Conservation (phyloP, 2,329 filamentous ascomycete species). For the Ceratocystis colombiana region DNA sequence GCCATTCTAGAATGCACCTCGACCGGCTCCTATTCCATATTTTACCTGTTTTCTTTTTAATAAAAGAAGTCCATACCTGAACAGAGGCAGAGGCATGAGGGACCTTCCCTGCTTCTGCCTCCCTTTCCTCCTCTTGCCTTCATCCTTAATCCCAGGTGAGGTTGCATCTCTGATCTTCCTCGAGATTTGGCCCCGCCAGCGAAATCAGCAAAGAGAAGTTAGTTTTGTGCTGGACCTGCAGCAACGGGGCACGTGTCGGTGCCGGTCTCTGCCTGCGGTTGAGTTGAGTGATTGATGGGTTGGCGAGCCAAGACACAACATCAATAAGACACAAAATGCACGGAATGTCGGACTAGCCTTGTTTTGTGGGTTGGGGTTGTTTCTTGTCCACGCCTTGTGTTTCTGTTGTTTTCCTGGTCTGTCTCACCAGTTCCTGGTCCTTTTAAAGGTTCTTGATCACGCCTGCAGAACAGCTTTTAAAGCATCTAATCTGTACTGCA, state of each 20-base stretch:
- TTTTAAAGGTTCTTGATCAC: no score
- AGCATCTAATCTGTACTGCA: no score
- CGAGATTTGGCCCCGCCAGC: neutral
- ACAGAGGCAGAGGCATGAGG: neutral
- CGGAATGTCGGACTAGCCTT: neutral
- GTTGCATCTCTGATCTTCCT: neutral
- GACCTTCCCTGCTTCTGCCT: neutral
- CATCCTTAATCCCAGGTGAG: neutral
- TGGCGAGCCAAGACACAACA: neutral
- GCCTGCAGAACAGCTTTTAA: no score
- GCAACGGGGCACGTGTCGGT: neutral
- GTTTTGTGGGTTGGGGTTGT: neutral
- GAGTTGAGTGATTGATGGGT: neutral
- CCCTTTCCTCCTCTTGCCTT: no score
- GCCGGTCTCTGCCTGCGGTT: neutral
- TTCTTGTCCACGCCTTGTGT: neutral
- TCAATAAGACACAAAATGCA: neutral
- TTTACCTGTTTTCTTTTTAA: neutral
- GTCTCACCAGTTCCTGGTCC: no score
- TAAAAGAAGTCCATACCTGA: neutral
- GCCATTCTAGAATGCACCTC: neutral
- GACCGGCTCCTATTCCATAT: neutral
- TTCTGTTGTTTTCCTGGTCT: neutral
- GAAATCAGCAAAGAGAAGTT: neutral
- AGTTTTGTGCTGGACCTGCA: neutral